phyloP scores from a whole-genome alignment of 371 early-diverging fungal species.

The Lichtheimia corymbifera region DNA sequence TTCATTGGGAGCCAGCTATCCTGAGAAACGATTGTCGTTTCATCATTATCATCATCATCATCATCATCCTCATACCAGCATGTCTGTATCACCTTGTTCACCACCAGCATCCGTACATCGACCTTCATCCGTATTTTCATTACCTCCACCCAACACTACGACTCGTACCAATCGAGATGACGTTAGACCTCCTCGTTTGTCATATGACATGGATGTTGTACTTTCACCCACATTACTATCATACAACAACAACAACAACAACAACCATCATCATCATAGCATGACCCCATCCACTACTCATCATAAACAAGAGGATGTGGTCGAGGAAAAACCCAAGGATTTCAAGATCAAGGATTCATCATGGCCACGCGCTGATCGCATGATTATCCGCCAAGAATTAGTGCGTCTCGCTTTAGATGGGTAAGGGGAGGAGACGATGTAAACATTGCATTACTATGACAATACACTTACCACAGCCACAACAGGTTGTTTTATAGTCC shows the following conservation, averaged over 20 bases:
- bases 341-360: constrained; percentile 1
- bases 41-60: not conserved
- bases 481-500: constrained; percentile 17
- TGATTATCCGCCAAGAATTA: constrained; percentile 24
- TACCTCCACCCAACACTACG: constrained; percentile 10
- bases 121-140: constrained; percentile 18
- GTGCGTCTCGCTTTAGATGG: constrained; percentile 25
- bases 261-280: constrained; percentile 3
- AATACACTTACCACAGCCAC: not conserved
- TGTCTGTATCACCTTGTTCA: too few species aligned
- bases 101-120: not conserved
- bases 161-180: constrained; percentile 10
- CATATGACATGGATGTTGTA: constrained; percentile 8
- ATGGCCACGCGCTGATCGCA: constrained; percentile 21
- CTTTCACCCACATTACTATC: not conserved
- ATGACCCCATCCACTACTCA: not conserved
- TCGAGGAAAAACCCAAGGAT: too few species aligned
- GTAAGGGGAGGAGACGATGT: constrained; percentile 2
- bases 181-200: constrained; percentile 7
- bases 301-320: too few species aligned
- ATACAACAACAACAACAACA: not conserved
- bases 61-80: not conserved
- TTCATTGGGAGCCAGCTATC: not conserved
- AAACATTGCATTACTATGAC: not conserved
- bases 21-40: not conserved